Evolutionary conservation across 139 green algal species (phyloP), one percentile per base, ranked within the genome.

Genomic region (Chlamydomonas sphaeroides): DNA sequence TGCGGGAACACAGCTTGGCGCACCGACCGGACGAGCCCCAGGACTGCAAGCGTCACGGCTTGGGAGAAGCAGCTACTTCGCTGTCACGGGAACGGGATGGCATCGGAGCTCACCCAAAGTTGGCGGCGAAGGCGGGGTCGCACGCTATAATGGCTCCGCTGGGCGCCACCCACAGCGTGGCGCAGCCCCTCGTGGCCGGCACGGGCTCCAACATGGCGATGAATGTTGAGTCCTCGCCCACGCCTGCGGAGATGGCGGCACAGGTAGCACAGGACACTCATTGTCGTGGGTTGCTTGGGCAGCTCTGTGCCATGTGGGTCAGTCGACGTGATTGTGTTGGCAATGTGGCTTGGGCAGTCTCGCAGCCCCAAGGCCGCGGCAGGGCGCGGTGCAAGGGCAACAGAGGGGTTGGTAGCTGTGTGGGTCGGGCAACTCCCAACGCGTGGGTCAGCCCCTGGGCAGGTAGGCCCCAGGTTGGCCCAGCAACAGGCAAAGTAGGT

Each of bases 171-270:
- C 75, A 82, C 26, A 82, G 7, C 20, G 26, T 65, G 21, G 57
- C 65, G 6, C 38, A 23, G 32, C 32, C 32, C 20, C 14, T 23
- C 14, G 4, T 5, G 5, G 62, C 32, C 11, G 75, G 28, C 32
- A 72, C 10, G 1, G 75, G 75, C 61, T 82, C 62, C 21, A 82
- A 7, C 3, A 82, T 42, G 26, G 62, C 75, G 5, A 82, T 49
- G 42, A 82, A 71, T 5, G 75, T 82, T 18, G 61, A 65, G 41
- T 82, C 75, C 45, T 82, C 75, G n/a, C 75, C 75, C 23, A 82
- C 75, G 17, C 75, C 75, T 82, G 75, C 38, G 42, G 35, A 45
- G 20, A 30, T 25, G 51, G 20, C 26, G 4, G 51, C 45, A 53
- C 10, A 14, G 45, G 45, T 10, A 21, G 45, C 11, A 53, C 45